Conservation (phyloP, 2,329 filamentous ascomycete genomes). For the Annulohypoxylon truncatum region DNA sequence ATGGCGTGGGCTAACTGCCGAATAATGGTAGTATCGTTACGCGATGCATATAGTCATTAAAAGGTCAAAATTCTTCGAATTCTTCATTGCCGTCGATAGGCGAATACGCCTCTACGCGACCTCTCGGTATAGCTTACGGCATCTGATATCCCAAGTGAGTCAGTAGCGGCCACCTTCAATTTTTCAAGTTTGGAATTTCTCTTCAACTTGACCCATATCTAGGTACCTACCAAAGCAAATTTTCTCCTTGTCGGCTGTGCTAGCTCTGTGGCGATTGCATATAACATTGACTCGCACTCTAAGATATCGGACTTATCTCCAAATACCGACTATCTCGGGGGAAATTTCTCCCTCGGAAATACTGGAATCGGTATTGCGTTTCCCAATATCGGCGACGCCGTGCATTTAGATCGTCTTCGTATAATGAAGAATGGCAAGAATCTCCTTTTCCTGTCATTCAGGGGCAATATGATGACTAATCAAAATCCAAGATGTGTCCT, state of each 20-base stretch:
- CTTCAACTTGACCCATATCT: background rate
- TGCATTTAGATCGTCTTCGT: background rate
- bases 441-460: background rate
- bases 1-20: background rate
- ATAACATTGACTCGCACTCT: background rate
- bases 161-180: background rate
- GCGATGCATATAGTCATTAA: background rate
- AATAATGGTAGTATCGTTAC: background rate
- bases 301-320: background rate
- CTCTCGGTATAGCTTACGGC: background rate
- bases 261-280: background rate
- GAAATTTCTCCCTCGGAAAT: background rate
- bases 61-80: background rate
- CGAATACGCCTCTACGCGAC: background rate
- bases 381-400: background rate
- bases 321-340: background rate
- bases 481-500: background rate
- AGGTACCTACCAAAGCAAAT: background rate
- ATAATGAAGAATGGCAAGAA: background rate
- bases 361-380: background rate
- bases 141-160: background rate
- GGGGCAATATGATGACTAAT: background rate
- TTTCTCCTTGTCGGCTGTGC: too few relatives aligned
- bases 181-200: background rate
- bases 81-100: background rate